These are phyloP conservation scores for Arbutus unedo DNA, from an alignment of 148 eudicot species.

Conservation along the genomic window DNA sequence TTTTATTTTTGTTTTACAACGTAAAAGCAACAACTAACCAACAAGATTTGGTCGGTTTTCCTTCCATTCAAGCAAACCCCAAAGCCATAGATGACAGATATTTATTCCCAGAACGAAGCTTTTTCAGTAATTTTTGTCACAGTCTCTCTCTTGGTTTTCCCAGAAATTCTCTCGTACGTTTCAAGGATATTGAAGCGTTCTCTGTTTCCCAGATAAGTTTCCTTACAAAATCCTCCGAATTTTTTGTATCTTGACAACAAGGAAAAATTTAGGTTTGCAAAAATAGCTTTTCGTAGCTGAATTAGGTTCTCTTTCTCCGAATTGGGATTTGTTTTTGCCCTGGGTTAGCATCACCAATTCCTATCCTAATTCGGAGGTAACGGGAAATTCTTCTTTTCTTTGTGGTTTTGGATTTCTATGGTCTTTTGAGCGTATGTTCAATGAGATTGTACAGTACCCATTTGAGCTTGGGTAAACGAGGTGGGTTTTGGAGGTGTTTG, in stretches of 20 bases:
- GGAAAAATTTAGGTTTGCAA: background rate
- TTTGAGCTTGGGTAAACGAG: conserved; percentile 3
- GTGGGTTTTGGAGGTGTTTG: conserved; percentile 5
- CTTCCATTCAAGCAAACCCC: conserved; percentile 13
- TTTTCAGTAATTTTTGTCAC: background rate
- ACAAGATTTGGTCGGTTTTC: conserved; percentile 10
- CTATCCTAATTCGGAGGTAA: conserved; percentile 17
- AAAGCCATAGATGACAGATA: background rate
- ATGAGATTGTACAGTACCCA: background rate
- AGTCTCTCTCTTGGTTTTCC: background rate
- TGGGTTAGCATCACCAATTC: conserved; percentile 4
- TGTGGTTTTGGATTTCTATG: conserved; percentile 2
- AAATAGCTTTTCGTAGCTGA: conserved; percentile 11
- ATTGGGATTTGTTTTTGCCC: conserved; percentile 24
- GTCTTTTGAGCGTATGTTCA: background rate
- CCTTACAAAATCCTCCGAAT: background rate
- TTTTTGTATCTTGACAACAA: background rate
- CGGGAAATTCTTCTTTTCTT: conserved; percentile 7
- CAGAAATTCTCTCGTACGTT: background rate
- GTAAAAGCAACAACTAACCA: background rate
- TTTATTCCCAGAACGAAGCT: background rate
- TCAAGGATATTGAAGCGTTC: background rate
- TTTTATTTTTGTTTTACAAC: too few relatives aligned
- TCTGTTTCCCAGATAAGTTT: conserved; percentile 10
- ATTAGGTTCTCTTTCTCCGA: conserved; percentile 12